Evolutionary conservation across 331 rosid genomes (phyloP), one percentile per base, ranked within the genome.

Genomic region (Pyracantha coccinea): DNA sequence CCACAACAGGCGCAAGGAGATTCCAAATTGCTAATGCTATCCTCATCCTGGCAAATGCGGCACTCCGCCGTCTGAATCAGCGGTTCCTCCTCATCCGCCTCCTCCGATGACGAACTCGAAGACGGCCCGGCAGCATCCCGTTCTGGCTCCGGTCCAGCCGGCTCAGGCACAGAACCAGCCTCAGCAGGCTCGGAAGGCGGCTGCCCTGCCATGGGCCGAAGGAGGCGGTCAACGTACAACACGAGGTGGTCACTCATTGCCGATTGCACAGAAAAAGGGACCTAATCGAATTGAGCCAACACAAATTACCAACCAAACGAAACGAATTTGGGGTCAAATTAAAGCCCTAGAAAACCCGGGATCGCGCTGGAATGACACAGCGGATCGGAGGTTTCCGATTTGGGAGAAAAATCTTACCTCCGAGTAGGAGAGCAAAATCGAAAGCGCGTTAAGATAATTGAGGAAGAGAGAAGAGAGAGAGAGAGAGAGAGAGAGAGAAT

Each of bases 1-100:
- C 98, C 98, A 79, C 92, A 88, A 81, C 98, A 93, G 50, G 83
- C 92, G 70, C 98, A 93, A 32, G 98, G 98, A 29, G 86, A 88
- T 79, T 93, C 98, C 84, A 93, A 85, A 82, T 89, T 92, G 69
- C 74, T 77, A 70, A 83, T 55, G 64, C 83, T 75, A 47, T 93
- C 98, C 81, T 93, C 98, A 75, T 91, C 97, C 90, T 93, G 98
- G 68, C 98, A 93, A 86, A 93, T 93, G 24, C 98, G 98, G 82
- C 98, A 93, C 84, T 93, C 98, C 9, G 88, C 96, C 76, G 57
- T 77, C 90, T 85, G 91, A 75, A 93, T 85, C 79, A 93, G 81
- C 75, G 88, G 97, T 62, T 84, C 89, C 60, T 93, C 88, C 83
- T 38, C 45, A 38, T 38, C 45, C 45, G 45, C 45, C 45, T 45